Base-by-base conservation (phyloP, 1,139 yeast species). In the Scheffersomyces insectosa region DNA sequence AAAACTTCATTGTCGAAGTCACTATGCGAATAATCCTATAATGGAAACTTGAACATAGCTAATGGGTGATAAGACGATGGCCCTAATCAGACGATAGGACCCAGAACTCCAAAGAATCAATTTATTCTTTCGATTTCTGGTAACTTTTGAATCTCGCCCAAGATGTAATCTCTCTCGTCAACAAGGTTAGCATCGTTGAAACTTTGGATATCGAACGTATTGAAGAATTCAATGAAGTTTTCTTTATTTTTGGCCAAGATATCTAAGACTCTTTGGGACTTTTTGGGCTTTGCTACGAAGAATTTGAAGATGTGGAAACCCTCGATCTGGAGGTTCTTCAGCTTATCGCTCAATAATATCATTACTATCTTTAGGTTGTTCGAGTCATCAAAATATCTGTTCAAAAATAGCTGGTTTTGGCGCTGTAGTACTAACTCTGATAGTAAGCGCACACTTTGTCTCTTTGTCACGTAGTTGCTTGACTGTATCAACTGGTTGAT, bases 281-380 rank as follows among this genome's bases (percentile, higher is more conserved):
- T 91, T 52, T 86, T 84, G 5, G 99, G 99, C 62, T 93, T 93
- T 6, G 97, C 99, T 30, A 90, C 91, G 65, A 93, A 89, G 35
- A 85, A 88, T 65, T 93, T 93, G 69, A 93, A 93, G 32, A 93
- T 85, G 55, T 93, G 93, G 60, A 93, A 93, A 3, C 96, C 93
- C 63, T 93, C 99, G 44, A 83, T 69, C 61, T 90, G 97, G 47
- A 93, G 75, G 62, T 90, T 91, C 56, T 86, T 88, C 56, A 95
- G 90, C 63, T 86, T 87, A 60, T 93, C 97, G 49, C 95, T 85
- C 53, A 93, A 71, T 46, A 90, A 68, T 33, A 87, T 76, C 99
- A 93, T 93, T 35, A 89, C 81, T 43, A 89, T 68, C 62, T 93
- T 91, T 54, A 93, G 71, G 57, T 90, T 91, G 42, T 82, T 88